These are phyloP conservation scores for Pilaira anomala DNA, from an alignment of 192 early-diverging fungal genomes.

Conservation along the genomic window DNA sequence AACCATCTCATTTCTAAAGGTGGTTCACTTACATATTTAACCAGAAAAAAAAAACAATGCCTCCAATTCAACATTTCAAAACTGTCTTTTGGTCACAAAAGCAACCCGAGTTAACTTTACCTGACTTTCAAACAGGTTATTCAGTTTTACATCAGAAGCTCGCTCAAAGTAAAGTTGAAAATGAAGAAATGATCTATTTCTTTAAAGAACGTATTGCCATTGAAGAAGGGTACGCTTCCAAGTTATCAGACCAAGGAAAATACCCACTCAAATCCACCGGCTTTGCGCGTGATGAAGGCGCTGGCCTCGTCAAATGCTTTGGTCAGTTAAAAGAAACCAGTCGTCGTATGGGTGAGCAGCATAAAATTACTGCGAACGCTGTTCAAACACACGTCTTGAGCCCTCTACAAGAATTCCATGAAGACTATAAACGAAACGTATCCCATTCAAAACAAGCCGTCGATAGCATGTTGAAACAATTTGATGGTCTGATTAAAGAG, in stretches of 20 bases:
- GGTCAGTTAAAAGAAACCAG: conserved; percentile 46
- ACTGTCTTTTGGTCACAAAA: conserved; percentile 39
- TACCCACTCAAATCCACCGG: conserved; percentile 32
- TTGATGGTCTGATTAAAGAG: conserved; percentile 43
- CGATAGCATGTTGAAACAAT: conserved; percentile 47
- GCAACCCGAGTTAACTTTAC: conserved; percentile 12
- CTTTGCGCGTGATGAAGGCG: conserved; percentile 55
- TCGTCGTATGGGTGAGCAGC: conserved; percentile 39
- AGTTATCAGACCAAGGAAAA: conserved; percentile 31
- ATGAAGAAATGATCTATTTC: conserved; percentile 54
- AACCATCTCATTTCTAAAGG: too few species aligned
- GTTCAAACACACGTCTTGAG: conserved; percentile 44
- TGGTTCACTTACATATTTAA: neutral
- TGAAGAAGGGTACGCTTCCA: conserved; percentile 42
- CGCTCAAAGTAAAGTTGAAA: conserved; percentile 49
- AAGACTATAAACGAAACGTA: conserved; percentile 37
- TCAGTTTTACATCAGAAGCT: conserved; percentile 51
- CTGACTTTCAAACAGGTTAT: conserved; percentile 46
- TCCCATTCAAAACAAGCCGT: conserved; percentile 42
- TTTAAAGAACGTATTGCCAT: conserved; percentile 48
- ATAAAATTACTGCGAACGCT: conserved; percentile 39
- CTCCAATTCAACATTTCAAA: conserved; percentile 31
- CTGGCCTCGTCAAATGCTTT: conserved; percentile 48
- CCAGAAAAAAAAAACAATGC: too few species aligned
- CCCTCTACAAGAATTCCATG: conserved; percentile 44